Evolutionary conservation across 441 rosid genomes (phyloP).

Genomic region (Aquilaria agallochum): DNA sequence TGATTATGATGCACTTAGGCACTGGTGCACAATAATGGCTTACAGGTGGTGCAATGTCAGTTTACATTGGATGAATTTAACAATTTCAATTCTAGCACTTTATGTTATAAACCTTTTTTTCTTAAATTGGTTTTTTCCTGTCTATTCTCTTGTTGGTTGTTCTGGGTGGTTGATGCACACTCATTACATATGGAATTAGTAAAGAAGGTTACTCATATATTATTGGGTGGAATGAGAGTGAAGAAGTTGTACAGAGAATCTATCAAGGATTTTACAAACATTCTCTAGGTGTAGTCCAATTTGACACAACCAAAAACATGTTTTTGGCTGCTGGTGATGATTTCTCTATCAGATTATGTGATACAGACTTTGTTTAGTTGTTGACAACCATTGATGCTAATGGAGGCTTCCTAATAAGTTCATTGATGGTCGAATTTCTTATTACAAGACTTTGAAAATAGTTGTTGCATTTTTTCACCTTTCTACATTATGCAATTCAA

Average conservation of each 20-base stretch:
- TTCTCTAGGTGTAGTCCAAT: slow-evolving; percentile 72
- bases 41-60: slow-evolving; percentile 92
- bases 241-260: slow-evolving; percentile 77
- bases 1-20: slow-evolving; percentile 98
- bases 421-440: slow-evolving; percentile 6
- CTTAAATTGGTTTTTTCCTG: not conserved
- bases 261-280: slow-evolving; percentile 76
- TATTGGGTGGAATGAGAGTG: slow-evolving; percentile 87
- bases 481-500: slow-evolving; percentile 63
- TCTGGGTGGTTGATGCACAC: slow-evolving; percentile 34
- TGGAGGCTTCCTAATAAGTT: slow-evolving; percentile 58
- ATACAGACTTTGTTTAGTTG: slow-evolving; percentile 66
- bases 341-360: slow-evolving; percentile 77
- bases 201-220: slow-evolving; percentile 75
- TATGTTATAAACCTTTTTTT: not conserved
- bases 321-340: slow-evolving; percentile 83
- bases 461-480: slow-evolving; percentile 19
- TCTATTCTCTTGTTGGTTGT: not conserved
- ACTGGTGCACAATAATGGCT: slow-evolving; percentile 97
- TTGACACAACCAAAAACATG: slow-evolving; percentile 70
- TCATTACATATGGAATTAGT: slow-evolving; percentile 78
- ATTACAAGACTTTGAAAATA: slow-evolving; percentile 5
- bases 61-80: slow-evolving; percentile 9
- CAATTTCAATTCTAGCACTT: slow-evolving; percentile 8
- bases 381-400: slow-evolving; percentile 64